These are phyloP conservation scores for Acacia pycnantha DNA, from an alignment of 331 rosid species.

Conservation along the genomic window DNA sequence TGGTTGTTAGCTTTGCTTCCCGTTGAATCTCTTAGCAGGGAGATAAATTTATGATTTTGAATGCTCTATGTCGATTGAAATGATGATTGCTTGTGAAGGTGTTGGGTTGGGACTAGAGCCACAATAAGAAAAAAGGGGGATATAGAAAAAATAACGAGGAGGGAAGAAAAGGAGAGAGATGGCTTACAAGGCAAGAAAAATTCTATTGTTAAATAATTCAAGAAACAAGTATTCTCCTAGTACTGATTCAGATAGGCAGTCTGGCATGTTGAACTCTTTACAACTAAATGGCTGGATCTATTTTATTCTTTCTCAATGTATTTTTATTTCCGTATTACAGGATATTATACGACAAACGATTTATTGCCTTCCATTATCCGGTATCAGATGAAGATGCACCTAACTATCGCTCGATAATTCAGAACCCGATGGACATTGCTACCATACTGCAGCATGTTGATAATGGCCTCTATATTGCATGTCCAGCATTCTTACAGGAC, in stretches of 20 bases:
- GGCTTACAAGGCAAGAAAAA: not conserved
- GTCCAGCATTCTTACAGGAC: constrained; percentile 77
- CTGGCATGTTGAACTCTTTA: not conserved
- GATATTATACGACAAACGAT: constrained; percentile 90
- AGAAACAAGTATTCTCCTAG: not conserved
- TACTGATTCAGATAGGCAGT: not conserved
- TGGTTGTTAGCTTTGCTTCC: not conserved
- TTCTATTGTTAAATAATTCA: not conserved
- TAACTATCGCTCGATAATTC: constrained; percentile 83
- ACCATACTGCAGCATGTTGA: constrained; percentile 88
- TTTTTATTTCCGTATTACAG: constrained; percentile 40
- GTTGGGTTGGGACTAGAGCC: not conserved
- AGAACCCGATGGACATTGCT: constrained; percentile 93
- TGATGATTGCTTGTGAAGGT: not conserved
- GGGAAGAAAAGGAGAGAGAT: not conserved
- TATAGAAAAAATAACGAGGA: not conserved
- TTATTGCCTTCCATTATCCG: constrained; percentile 89
- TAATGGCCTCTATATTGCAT: constrained; percentile 77
- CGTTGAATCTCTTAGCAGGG: not conserved
- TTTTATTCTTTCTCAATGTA: not conserved
- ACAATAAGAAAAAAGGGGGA: not conserved
- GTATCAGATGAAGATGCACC: constrained; percentile 98
- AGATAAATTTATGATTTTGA: not conserved
- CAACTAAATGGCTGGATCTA: not conserved
- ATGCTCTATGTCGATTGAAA: not conserved